Evolutionary conservation across 2,329 filamentous ascomycete species (phyloP).

Genomic region (Ophiostoma tasmaniense): DNA sequence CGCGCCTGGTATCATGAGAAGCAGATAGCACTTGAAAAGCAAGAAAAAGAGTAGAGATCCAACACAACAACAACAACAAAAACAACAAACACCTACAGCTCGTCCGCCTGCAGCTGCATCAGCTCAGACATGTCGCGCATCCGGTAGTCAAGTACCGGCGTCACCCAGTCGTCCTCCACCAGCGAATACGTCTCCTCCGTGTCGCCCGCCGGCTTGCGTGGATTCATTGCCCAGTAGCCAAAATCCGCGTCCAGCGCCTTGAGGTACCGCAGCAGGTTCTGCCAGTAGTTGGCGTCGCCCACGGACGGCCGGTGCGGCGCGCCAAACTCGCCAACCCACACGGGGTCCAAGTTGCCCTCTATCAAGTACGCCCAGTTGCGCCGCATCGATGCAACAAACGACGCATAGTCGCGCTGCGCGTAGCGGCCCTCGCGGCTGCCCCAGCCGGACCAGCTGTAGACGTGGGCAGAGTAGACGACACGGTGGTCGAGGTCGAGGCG

Average conservation of each 20-base stretch:
- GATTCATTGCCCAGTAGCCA: constrained; percentile 63
- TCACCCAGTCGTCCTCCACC: constrained; percentile 56
- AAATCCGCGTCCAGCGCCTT: constrained; percentile 53
- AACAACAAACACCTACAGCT: not conserved
- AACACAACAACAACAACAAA: not conserved
- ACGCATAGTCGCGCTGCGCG: constrained; percentile 49
- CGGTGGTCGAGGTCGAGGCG: constrained; percentile 44
- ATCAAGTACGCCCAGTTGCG: constrained; percentile 60
- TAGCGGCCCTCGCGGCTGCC: constrained; percentile 52
- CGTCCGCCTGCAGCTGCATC: constrained; percentile 14
- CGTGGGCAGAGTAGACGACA: constrained; percentile 60
- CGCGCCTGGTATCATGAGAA: constrained; percentile 16
- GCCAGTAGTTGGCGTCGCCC: constrained; percentile 58
- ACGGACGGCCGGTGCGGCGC: constrained; percentile 44
- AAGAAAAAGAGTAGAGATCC: not conserved
- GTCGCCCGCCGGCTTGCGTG: constrained; percentile 52
- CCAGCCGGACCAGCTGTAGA: constrained; percentile 65
- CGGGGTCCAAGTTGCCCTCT: constrained; percentile 46
- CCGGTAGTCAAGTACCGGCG: constrained; percentile 52
- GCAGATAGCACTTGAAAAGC: not conserved
- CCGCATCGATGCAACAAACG: constrained; percentile 55
- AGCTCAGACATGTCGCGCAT: constrained; percentile 53
- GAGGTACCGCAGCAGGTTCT: constrained; percentile 52
- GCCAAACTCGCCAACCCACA: constrained; percentile 63
- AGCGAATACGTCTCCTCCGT: constrained; percentile 53